phyloP scores from a whole-genome alignment of 2,329 filamentous ascomycete species.

The Microsporum canis region DNA sequence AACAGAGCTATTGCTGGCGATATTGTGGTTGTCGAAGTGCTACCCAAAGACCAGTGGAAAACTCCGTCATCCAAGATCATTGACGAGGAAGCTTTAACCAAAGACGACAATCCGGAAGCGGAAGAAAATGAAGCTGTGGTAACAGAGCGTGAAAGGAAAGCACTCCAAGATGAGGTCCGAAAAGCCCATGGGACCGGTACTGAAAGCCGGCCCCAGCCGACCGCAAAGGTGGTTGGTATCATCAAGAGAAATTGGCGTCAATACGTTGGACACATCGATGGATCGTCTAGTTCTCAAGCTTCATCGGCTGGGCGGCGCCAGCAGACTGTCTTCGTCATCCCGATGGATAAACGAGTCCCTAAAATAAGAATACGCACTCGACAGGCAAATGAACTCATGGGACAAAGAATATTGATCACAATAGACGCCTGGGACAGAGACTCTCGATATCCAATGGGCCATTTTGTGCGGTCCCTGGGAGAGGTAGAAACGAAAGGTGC shows the following conservation, averaged over 20 bases:
- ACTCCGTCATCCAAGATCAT: slow-evolving; percentile 89
- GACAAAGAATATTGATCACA: slow-evolving; percentile 82
- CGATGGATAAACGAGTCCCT: slow-evolving; percentile 96
- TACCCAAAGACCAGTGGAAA: slow-evolving; percentile 95
- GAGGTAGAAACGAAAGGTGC: slow-evolving; percentile 95
- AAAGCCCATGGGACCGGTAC: slow-evolving; percentile 64
- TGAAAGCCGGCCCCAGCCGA: slow-evolving; percentile 75
- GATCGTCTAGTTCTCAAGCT: slow-evolving; percentile 64
- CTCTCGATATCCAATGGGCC: slow-evolving; percentile 81
- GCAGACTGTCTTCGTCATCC: slow-evolving; percentile 86
- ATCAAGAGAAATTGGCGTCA: slow-evolving; percentile 96
- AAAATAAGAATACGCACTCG: slow-evolving; percentile 90
- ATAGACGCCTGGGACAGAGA: slow-evolving; percentile 95
- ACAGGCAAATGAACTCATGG: slow-evolving; percentile 76
- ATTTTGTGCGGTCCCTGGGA: slow-evolving; percentile 85
- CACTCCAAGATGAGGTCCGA: slow-evolving; percentile 83
- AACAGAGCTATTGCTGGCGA: slow-evolving; percentile 89
- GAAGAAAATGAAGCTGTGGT: slow-evolving; percentile 66
- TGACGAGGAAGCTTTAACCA: slow-evolving; percentile 82
- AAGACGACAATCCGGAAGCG: slow-evolving; percentile 83
- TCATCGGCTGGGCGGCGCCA: slow-evolving; percentile 69
- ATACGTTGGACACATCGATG: slow-evolving; percentile 91
- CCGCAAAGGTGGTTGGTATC: slow-evolving; percentile 80
- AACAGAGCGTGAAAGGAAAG: slow-evolving; percentile 75
- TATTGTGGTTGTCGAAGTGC: slow-evolving; percentile 80